Base-by-base conservation (phyloP, 495 filamentous ascomycete genomes). In the Melanomma pulvis-pyrius region DNA sequence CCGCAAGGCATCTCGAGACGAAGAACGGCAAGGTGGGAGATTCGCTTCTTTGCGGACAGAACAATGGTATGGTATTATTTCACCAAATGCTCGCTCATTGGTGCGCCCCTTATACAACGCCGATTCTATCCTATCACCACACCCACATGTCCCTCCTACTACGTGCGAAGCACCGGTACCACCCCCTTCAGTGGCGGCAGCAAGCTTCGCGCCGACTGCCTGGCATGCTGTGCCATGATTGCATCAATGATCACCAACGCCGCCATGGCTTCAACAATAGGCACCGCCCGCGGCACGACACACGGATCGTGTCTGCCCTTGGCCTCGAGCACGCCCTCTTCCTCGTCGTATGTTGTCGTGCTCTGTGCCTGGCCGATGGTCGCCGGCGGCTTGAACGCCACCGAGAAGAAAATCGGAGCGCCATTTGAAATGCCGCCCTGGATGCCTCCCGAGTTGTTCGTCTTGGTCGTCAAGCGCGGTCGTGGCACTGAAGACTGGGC, bases 351-450 rank as follows among this genome's bases (percentile, higher is more conserved):
- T 1, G 86, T 87, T 13, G 90, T 88, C 3, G 96, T 98, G 22
- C 80, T 79, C 79, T 98, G 94, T 25, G 91, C 91, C 79, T 93
- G 90, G 34, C 92, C 92, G 74, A 98, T 98, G 9, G 94, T 98
- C 9, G 94, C 94, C 8, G 94, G 86, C 1, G 93, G 90, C 81
- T 98, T 98, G 87, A 98, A 98, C 15, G 84, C 94, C 26, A 97
- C 86, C 49, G 89, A 88, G 86, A 98, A 98, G 83, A 93, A 98
- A 79, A 98, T 92, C 29, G 86, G 88, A 22, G 92, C 91, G 54
- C 96, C 94, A 77, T 98, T 98, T 55, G 89, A 90, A 76, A 98
- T 98, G 63, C 94, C 94, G 44, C 94, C 94, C 79, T 98, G 94
- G 70, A 98, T 91, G 69, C 94, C 94, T 24, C 94, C 96, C 1